Conservation (phyloP, 768 basidiomycete species). For the Kwoniella mangroviensis region DNA sequence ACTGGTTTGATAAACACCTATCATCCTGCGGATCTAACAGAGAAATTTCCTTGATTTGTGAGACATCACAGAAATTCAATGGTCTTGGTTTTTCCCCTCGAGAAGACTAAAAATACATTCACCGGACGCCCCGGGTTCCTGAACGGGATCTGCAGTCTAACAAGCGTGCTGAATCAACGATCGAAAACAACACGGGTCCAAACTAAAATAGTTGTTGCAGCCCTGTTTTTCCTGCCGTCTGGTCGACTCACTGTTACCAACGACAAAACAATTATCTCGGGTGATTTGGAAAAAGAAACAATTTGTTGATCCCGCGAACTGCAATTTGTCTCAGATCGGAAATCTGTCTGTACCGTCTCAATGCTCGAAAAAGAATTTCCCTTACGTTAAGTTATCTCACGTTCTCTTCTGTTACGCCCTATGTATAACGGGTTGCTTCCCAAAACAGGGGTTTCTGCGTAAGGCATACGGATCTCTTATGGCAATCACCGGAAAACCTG, state of each 20-base stretch:
- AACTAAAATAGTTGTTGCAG: background rate
- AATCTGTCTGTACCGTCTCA: background rate
- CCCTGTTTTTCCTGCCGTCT: background rate
- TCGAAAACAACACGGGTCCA: background rate
- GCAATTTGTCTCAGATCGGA: conserved; percentile 17
- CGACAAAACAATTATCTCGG: background rate
- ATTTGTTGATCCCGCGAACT: conserved; percentile 13
- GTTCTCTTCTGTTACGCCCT: background rate
- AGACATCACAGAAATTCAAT: background rate
- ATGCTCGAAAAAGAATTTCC: too few relatives aligned
- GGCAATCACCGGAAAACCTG: conserved; percentile 1
- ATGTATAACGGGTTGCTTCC: background rate
- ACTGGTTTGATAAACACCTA: too few relatives aligned
- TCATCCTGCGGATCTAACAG: background rate
- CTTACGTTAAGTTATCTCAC: background rate
- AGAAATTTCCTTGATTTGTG: background rate
- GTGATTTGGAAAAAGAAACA: background rate
- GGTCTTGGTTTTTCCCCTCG: background rate
- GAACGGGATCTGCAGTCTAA: conserved; percentile 4
- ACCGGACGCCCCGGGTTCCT: conserved; percentile 15
- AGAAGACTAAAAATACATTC: background rate
- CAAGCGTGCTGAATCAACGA: background rate
- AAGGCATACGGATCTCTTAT: background rate
- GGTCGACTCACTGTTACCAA: too few relatives aligned
- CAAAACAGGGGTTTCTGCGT: background rate